Conservation (phyloP, 805 yeast genomes). For the Blastobotrys muscicola region DNA sequence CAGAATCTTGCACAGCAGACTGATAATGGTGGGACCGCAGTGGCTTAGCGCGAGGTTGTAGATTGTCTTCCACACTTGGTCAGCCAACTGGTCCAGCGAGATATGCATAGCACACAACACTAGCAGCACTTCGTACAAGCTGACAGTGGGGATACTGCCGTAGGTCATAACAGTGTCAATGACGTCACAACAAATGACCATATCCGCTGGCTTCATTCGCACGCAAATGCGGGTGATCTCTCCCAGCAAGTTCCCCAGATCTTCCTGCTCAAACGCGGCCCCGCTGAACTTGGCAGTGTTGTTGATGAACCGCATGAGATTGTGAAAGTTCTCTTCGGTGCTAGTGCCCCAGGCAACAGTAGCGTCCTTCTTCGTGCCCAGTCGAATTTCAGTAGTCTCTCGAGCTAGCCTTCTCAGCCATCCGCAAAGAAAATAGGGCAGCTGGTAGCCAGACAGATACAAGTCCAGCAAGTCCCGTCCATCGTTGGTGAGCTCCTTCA, state of each 20-base stretch:
- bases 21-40: conserved; percentile 29
- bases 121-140: conserved; percentile 32
- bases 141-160: conserved; percentile 37
- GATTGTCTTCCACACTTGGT: conserved; percentile 33
- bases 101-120: conserved; percentile 39
- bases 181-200: conserved; percentile 33
- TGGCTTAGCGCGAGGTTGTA: conserved; percentile 32
- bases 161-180: conserved; percentile 36
- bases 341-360: conserved; percentile 24
- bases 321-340: conserved; percentile 22
- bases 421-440: conserved; percentile 29
- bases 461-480: conserved; percentile 47
- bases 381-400: conserved; percentile 24
- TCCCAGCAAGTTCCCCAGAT: conserved; percentile 29
- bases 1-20: conserved; percentile 25
- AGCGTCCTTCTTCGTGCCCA: conserved; percentile 19
- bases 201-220: conserved; percentile 31
- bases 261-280: conserved; percentile 34
- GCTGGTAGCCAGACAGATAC: conserved; percentile 36
- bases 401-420: conserved; percentile 30
- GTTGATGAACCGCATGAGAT: conserved; percentile 31
- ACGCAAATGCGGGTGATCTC: conserved; percentile 32
- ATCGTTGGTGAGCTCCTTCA: conserved; percentile 39
- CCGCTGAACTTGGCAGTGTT: conserved; percentile 42
- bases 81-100: conserved; percentile 29